A percentile compares a stretch with the other conserved stretches of the same genome.
Conservation (phyloP, 768 basidiomycete genomes). For the Trametes cinnabarina region DNA sequence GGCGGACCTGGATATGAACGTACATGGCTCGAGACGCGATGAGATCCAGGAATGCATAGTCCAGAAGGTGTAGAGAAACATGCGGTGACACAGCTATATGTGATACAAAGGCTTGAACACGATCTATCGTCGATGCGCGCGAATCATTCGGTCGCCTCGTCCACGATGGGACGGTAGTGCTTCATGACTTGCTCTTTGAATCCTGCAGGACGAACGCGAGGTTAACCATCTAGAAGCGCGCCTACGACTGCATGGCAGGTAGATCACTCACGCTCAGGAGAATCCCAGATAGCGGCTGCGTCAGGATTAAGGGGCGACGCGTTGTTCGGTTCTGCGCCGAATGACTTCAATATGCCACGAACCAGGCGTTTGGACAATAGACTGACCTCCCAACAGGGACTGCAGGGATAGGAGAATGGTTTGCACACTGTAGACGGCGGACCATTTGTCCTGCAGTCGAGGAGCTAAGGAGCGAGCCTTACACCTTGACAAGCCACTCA, state of each 20-base stretch:
- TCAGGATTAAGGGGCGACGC: slow-evolving; percentile 87
- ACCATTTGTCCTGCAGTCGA: slow-evolving; percentile 77
- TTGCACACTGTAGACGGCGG: slow-evolving; percentile 88
- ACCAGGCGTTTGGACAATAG: neutral
- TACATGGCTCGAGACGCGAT: slow-evolving; percentile 16
- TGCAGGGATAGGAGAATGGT: slow-evolving; percentile 87
- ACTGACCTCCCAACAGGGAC: slow-evolving; percentile 79
- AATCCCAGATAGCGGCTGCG: slow-evolving; percentile 78
- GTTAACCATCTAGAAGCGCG: too few relatives aligned
- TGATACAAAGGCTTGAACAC: slow-evolving; percentile 12
- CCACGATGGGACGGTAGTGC: slow-evolving; percentile 57
- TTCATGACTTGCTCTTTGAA: slow-evolving; percentile 73
- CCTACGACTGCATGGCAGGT: neutral
- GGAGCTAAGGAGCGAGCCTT: neutral
- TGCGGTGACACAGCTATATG: slow-evolving; percentile 16
- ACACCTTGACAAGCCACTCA: neutral
- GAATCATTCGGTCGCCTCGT: slow-evolving; percentile 32
- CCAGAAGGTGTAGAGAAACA: slow-evolving; percentile 14
- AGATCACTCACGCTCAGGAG: slow-evolving; percentile 50
- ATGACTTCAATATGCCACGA: neutral
- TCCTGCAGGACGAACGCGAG: slow-evolving; percentile 35
- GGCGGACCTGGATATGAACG: neutral
- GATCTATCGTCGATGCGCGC: neutral
- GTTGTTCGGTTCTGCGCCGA: slow-evolving; percentile 81
- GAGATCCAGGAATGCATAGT: slow-evolving; percentile 18